Evolutionary conservation across 116 monocot genomes (phyloP).

Genomic region (Papilionanthe hybrid): DNA sequence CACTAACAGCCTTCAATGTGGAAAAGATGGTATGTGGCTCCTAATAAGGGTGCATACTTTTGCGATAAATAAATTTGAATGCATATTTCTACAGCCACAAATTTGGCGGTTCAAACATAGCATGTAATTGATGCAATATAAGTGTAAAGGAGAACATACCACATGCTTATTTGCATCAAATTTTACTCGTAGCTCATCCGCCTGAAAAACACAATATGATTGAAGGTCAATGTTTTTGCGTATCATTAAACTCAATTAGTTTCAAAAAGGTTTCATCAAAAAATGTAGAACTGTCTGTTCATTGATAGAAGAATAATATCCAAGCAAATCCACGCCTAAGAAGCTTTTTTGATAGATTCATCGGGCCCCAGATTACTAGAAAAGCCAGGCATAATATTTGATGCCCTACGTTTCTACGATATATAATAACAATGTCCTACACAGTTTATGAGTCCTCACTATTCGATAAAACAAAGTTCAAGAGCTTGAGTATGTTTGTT

Average conservation of each 20-base stretch:
- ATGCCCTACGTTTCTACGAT: too few relatives aligned
- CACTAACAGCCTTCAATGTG: too few relatives aligned
- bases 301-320: neutral
- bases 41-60: neutral
- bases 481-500: too few relatives aligned
- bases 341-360: neutral
- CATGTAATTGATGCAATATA: neutral
- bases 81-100: neutral
- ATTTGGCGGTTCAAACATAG: neutral
- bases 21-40: too few relatives aligned
- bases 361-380: too few relatives aligned
- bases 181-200: constrained; percentile 62
- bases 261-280: constrained; percentile 7
- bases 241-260: neutral
- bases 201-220: constrained; percentile 34
- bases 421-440: too few relatives aligned
- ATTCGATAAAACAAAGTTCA: too few relatives aligned
- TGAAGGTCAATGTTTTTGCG: neutral
- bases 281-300: neutral
- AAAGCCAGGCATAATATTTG: too few relatives aligned
- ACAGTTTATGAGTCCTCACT: too few relatives aligned
- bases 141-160: constrained; percentile 41
- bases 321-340: neutral
- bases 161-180: constrained; percentile 86
- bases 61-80: neutral